Evolutionary conservation across 371 early-diverging fungal species (phyloP), one percentile per base, ranked within the genome.

Genomic region (Rhizopus delemar): DNA sequence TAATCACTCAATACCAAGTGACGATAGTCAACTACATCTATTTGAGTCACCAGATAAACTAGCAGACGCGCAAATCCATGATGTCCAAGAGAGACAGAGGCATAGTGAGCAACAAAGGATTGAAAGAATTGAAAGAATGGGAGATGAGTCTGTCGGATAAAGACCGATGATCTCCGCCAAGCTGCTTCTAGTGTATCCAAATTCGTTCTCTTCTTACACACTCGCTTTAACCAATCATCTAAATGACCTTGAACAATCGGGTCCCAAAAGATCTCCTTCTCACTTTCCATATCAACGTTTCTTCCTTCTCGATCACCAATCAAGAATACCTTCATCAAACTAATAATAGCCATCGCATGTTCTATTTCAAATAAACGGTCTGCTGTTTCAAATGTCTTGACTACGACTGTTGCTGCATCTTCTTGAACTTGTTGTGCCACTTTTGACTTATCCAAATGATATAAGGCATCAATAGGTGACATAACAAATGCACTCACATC

Each of bases 51-150:
- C 48, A 85, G 59, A 46, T 79, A 73, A 0, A 74, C 71, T 36
- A 80, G 54, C 29, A 80, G 68, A 31, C 80, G 70, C 16, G 72
- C 72, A 67, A 75, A 77, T 13, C 59, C 66, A 41, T 56, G 69
- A 60, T 77, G 69, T 31, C 80, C 77, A 31, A 77, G 65, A 3
- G 80, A 80, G 28, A 73, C 70, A 28, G 75, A 52, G 22, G 80
- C 80, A 66, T 77, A 80, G 49, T 82, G 83, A 12, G 80, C 77
- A n/a, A 83, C 79, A 66, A 83, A 85, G 48, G 75, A 64, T 57
- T 83, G 83, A 71, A 81, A 77, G 57, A 85, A 85, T 62, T 80
- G 86, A 35, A 69, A 74, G 62, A 85, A 85, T 31, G 81, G 80
- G 38, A 78, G 58, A 51, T 66, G 65, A 38, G 68, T 65, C 50